Evolutionary conservation across 208 protist species (phyloP), one percentile per base, ranked within the genome.

Genomic region (Endotrypanum monterogeii): DNA sequence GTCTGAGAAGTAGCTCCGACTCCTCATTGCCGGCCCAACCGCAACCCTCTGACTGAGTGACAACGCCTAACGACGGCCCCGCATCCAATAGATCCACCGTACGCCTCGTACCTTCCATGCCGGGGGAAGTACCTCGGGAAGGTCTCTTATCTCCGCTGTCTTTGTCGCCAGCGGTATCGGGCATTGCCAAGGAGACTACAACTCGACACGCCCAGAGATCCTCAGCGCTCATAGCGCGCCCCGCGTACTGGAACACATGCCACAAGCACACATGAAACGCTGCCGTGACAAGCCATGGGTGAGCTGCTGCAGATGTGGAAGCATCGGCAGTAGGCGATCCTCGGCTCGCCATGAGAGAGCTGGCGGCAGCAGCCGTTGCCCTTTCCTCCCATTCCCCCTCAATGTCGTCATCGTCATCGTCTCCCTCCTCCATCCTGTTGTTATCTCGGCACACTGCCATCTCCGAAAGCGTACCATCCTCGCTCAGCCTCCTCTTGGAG

Each of bases 1-100:
- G 83, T 7, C 83, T 83, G 23, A 96, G 55, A 2, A 96, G 68
- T 37, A 94, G 67, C 80, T 94, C 92, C 51, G 83, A 67, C 52
- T 80, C 83, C 37, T 89, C 87, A 0, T 63, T 70, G 6, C 78
- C 73, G 7, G 60, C 68, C 79, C 63, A 74, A 44, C 30, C 72
- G 58, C 55, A 73, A 39, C 25, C 30, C 25, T 5, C 44, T 16
- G 28, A 54, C 7, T 54, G 41, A 8, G 25, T 65, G 9, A 6
- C 28, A 14, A 37, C 3, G 37, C 20, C 37, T 65, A 8, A 23
- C 25, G 58, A 30, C 46, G 12, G 35, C n/a, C 25, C 58, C 4
- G 32, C 58, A 28, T 30, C 52, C 8, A 56, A 56, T 8, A 23
- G n/a, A 23, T 23, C 55, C 11, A 28, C 9, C 55, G 16, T 14